Evolutionary conservation across 805 yeast species (phyloP), one percentile per base, ranked within the genome.

Genomic region (Danielozyma ontarioensis): DNA sequence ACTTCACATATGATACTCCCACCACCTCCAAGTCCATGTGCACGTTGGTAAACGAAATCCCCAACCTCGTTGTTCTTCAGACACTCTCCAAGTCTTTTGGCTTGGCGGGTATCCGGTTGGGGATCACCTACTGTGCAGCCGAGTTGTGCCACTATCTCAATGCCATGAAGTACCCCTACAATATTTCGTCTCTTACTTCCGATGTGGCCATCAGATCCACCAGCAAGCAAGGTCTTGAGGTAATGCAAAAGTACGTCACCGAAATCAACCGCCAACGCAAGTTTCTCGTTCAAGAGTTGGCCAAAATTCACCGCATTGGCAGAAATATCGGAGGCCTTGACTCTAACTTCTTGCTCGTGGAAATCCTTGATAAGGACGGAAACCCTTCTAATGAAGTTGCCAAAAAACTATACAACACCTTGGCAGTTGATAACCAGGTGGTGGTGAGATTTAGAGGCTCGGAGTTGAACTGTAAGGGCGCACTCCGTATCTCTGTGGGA

Each of bases 1-100:
- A 93, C 55, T 93, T 93, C 55, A 51, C 68, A 16, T 28, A 44
- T n/a, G 35, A 28, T 5, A 23, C 32, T 3, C 32, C 37, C 29
- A 43, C 53, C 26, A 35, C 44, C 23, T 55, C 86, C 3, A 72
- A 83, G 6, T 85, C 96, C 0, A 55, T 80, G 45, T 72, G 88
- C 7, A 83, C 94, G 1, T 64, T 83, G 41, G 97, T 88, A 2
- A 86, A 79, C 55, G 72, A 80, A 48, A 78, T 80, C 58, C 89
- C 89, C 17, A 85, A 88, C 50, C 63, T 93, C 33, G 88, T 84
- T 13, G 96, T 86, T 10, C 64, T 89, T 56, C 98, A 93, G 59
- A 93, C 98, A 0, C 60, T 93, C 25, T 88, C 97, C 13, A 93
- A 93, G 54, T 82, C 97, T 0, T 93, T 93, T 62, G 98, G 98